These are phyloP conservation scores for Trichopus zeylanicus DNA, from an alignment of 116 monocot genomes.

Conservation along the genomic window DNA sequence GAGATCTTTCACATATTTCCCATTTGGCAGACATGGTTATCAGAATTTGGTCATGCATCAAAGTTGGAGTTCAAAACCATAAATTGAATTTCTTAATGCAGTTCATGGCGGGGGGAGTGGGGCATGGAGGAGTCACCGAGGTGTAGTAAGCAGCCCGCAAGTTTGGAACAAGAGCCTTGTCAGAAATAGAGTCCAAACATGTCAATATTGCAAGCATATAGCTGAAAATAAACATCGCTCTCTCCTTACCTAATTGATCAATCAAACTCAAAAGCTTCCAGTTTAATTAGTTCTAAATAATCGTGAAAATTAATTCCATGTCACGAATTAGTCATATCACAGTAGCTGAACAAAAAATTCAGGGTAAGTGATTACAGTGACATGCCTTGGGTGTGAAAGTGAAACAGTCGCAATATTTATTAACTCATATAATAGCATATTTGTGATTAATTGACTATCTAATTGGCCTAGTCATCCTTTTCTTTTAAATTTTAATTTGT, in stretches of 20 bases:
- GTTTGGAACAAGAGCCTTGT: not conserved
- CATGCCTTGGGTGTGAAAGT: not conserved
- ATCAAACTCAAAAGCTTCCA: not conserved
- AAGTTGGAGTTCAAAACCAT: not conserved
- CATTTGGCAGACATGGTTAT: conserved; percentile 27
- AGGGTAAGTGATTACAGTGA: not conserved
- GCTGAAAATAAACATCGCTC: not conserved
- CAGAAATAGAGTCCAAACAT: not conserved
- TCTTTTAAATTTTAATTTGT: not conserved
- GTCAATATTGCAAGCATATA: not conserved
- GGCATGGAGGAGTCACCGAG: not conserved
- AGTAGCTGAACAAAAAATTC: not conserved
- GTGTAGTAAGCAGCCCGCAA: not conserved
- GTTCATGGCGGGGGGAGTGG: not conserved
- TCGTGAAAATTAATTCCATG: not conserved
- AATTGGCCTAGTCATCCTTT: not conserved
- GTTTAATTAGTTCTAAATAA: not conserved
- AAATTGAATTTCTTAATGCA: not conserved
- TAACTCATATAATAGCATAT: not conserved
- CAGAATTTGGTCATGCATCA: conserved; percentile 14
- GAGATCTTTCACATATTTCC: conserved; percentile 23
- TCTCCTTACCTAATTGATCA: not conserved
- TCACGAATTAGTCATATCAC: not conserved
- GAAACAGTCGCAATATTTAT: not conserved
- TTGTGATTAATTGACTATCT: not conserved